Percentiles rank a stretch among this genome's conserved stretches.
Conservation (phyloP, 2,329 filamentous ascomycete species). For the Alternaria rosae region DNA sequence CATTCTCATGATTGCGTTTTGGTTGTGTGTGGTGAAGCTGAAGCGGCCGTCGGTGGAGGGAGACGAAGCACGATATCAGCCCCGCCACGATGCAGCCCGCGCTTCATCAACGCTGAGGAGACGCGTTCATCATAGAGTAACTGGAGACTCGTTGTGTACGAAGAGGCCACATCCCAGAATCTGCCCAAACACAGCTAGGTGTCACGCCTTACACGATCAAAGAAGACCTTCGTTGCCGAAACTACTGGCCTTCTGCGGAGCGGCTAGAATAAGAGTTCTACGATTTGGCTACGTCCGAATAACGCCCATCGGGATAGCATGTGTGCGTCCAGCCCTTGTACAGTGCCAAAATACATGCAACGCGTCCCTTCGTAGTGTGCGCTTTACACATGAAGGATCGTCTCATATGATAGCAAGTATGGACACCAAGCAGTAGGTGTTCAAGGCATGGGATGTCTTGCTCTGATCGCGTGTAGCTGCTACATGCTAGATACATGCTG, state of each 20-base stretch:
- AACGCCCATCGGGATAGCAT: neutral
- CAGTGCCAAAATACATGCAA: neutral
- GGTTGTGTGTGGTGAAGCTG: neutral
- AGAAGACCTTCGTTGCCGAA: no score
- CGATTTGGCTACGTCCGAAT: no score
- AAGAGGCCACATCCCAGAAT: neutral
- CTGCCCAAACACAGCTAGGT: neutral
- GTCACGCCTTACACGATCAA: neutral
- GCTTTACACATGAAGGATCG: neutral
- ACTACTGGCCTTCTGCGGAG: neutral
- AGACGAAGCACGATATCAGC: neutral
- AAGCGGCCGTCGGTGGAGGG: neutral
- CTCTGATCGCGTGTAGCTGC: neutral
- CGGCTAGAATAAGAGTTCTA: neutral
- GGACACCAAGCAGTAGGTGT: neutral
- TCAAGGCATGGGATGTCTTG: no score
- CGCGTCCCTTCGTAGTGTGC: neutral
- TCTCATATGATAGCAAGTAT: neutral
- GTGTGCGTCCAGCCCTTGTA: neutral
- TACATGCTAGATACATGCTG: neutral
- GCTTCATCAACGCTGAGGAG: neutral
- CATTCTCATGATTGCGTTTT: neutral
- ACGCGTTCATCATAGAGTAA: fast-evolving
- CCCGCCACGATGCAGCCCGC: neutral
- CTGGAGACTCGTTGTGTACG: fast-evolving